phyloP scores from a whole-genome alignment of 768 basidiomycete species.

The Termitomyces sp. region DNA sequence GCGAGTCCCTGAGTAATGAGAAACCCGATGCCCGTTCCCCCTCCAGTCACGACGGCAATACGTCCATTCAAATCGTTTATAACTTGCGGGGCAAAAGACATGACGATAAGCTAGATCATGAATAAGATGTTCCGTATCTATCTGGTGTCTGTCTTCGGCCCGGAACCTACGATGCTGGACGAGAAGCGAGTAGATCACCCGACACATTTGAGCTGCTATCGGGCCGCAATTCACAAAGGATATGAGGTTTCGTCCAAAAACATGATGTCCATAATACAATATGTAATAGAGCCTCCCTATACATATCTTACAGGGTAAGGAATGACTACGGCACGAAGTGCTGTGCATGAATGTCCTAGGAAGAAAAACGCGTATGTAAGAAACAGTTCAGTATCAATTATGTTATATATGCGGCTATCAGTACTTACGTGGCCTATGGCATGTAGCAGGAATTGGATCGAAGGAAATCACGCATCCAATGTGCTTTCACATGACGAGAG shows the following conservation, averaged over 20 bases:
- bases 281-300: no score
- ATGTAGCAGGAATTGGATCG: slow-evolving; percentile 2
- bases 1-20: slow-evolving; percentile 73
- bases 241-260: not conserved
- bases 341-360: not conserved
- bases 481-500: slow-evolving; percentile 9
- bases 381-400: not conserved
- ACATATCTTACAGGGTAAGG: not conserved
- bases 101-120: slow-evolving; percentile 6
- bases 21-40: slow-evolving; percentile 48
- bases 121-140: slow-evolving; percentile 2
- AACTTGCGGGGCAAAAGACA: slow-evolving; percentile 28
- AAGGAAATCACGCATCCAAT: slow-evolving; percentile 3
- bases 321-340: not conserved
- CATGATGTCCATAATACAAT: not conserved
- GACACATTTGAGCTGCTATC: not conserved
- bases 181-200: slow-evolving; percentile 1
- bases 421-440: not conserved
- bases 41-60: slow-evolving; percentile 49
- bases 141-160: not conserved
- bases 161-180: not conserved
- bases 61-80: slow-evolving; percentile 53
- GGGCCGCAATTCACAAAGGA: not conserved
- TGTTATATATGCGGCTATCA: not conserved
- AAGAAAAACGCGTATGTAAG: not conserved